Percentiles rank a stretch among this genome's conserved stretches.
phyloP scores from a whole-genome alignment of 768 basidiomycete species.

The Pisolithus microcarpus region DNA sequence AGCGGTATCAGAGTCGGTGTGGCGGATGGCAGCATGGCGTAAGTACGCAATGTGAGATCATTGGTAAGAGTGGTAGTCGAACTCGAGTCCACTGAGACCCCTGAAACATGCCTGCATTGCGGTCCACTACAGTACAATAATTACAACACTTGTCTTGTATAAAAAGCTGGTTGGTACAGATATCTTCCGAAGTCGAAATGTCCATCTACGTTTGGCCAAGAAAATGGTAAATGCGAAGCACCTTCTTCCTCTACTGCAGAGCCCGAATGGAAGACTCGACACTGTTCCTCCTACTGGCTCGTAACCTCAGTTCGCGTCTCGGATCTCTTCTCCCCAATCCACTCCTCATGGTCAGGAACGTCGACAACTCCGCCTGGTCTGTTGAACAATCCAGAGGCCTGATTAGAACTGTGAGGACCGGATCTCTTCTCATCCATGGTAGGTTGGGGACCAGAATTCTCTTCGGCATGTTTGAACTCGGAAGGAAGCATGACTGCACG shows the following conservation, averaged over 20 bases:
- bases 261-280: not conserved
- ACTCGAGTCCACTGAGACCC: no score
- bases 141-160: no score
- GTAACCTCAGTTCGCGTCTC: not conserved
- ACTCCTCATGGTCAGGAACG: not conserved
- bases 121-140: no score
- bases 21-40: no score
- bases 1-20: no score
- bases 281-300: not conserved
- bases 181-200: no score
- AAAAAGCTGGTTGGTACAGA: no score
- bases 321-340: not conserved
- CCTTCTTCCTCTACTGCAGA: not conserved
- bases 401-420: not conserved
- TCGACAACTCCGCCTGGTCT: not conserved
- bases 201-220: no score
- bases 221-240: not conserved
- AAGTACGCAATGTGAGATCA: no score
- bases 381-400: not conserved
- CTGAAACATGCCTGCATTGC: no score
- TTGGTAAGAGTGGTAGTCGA: no score
- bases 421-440: constrained; percentile 7
- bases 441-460: constrained; percentile 4
- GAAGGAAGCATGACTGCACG: constrained; percentile 76
- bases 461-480: constrained; percentile 41